Percentiles rank a stretch among this genome's conserved stretches.
phyloP scores from a whole-genome alignment of 1,284 basidiomycete genomes.

The Malassezia dermatis region DNA sequence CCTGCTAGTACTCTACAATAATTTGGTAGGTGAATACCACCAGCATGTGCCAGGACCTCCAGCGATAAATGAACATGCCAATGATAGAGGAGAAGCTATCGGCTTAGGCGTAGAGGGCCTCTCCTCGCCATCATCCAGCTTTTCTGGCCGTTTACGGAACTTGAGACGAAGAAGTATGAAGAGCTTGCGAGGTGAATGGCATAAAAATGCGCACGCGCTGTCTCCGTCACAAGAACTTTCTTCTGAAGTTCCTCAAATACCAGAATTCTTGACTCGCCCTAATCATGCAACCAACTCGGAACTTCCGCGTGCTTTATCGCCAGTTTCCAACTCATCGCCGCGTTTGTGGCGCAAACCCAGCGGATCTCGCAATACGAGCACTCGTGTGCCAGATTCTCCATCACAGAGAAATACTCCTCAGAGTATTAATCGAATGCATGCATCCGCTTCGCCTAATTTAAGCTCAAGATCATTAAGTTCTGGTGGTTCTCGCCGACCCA shows the following conservation, averaged over 20 bases:
- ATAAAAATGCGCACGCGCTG: background rate
- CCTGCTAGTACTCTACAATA: constrained; percentile 10
- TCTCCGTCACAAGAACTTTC: background rate
- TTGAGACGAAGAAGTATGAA: constrained; percentile 10
- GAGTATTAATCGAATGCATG: background rate
- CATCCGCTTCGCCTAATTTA: background rate
- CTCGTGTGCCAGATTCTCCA: constrained; percentile 1
- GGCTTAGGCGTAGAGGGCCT: constrained; percentile 9
- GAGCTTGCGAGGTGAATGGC: background rate
- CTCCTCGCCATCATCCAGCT: background rate
- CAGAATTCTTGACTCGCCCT: background rate
- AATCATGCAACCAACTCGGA: background rate
- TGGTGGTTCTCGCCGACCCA: background rate
- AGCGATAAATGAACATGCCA: background rate
- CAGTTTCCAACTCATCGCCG: background rate
- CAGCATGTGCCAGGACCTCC: background rate
- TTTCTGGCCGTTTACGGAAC: constrained; percentile 4
- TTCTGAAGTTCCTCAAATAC: background rate
- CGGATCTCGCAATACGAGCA: background rate
- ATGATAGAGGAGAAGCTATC: background rate
- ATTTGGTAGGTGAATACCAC: constrained; percentile 1
- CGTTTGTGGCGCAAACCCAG: constrained; percentile 10
- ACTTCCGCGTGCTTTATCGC: background rate
- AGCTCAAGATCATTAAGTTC: background rate
- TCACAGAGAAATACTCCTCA: background rate